Base-by-base conservation (phyloP, 768 basidiomycete genomes). In the Macrocybe gigantea region DNA sequence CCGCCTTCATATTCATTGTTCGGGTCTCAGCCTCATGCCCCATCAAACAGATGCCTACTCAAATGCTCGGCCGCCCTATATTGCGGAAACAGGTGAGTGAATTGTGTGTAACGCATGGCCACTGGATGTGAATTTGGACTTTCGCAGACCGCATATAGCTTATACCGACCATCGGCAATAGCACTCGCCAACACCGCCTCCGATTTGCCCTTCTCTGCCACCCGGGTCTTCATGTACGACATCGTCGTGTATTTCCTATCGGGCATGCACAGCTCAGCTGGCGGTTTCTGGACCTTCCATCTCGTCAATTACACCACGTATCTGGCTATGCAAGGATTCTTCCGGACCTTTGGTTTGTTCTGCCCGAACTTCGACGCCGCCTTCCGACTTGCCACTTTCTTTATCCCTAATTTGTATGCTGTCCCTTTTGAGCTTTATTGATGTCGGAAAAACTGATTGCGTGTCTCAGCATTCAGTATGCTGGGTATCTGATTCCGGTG, bases 51-150 rank as follows among this genome's bases (percentile, higher is more conserved):
- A 77, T 88, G 77, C 81, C 84, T 2, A 68, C 72, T 41, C 83
- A 88, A 65, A 89, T 93, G 86, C 54, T 84, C 41, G 89, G 90
- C 37, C 79, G 90, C 5, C 84, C 88, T 0, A 85, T 87, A 55
- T 64, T 85, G 42, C 72, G 78, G 45, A 87, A 85, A 60, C 85
- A 84, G 65, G 77, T 67, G 43, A 7, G 49, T 45, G 9, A 5
- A 12, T 14, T 7, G 22, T 40, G 12, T 30, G 5, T 46, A 7
- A n/a, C 41, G 7, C 45, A 22, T 22, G 22, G 22, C 22, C 22
- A 22, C 22, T 36, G 9, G 8, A 42, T 8, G 7, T 10, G 5
- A 8, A 34, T 30, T 45, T 29, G 49, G 29, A 14, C 5, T 42
- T 10, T 32, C 34, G 3, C 53, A 82, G 72, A 79, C 76, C 1